Conservation (phyloP, 352 stramenopile species). For the Aphanomyces stellatus region DNA sequence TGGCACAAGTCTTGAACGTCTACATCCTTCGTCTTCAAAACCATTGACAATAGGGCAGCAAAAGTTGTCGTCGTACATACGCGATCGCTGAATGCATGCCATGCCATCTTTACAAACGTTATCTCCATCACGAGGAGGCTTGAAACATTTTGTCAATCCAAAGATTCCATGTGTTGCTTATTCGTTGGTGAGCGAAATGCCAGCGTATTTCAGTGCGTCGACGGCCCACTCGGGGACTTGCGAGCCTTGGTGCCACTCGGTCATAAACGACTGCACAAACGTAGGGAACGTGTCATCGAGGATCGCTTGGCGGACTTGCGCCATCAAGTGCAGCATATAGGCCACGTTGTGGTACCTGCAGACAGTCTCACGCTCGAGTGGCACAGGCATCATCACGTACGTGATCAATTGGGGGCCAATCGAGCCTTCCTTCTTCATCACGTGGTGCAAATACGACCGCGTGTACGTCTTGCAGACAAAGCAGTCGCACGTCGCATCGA, state of each 20-base stretch:
- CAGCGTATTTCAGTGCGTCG: constrained; percentile 51
- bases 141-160: no score
- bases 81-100: no score
- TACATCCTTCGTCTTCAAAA: neutral
- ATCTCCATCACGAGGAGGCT: no score
- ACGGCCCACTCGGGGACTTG: constrained; percentile 58
- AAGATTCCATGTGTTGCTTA: neutral
- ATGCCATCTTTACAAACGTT: no score
- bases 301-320: constrained; percentile 55
- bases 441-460: constrained; percentile 51
- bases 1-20: no score
- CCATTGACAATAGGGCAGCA: no score
- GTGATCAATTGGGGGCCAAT: constrained; percentile 65
- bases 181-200: constrained; percentile 26
- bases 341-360: constrained; percentile 59
- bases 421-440: constrained; percentile 66
- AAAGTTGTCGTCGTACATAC: no score
- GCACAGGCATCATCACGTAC: constrained; percentile 22
- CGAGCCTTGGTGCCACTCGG: constrained; percentile 47
- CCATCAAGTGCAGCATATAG: constrained; percentile 79
- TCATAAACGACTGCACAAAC: constrained; percentile 76
- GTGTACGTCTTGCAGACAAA: constrained; percentile 69
- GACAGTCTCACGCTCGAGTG: neutral
- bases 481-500: constrained; percentile 60
- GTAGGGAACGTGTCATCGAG: constrained; percentile 57